These are phyloP conservation scores for Teratosphaeria pseudoeucalypti DNA, from an alignment of 2,329 filamentous ascomycete genomes.

Conservation along the genomic window DNA sequence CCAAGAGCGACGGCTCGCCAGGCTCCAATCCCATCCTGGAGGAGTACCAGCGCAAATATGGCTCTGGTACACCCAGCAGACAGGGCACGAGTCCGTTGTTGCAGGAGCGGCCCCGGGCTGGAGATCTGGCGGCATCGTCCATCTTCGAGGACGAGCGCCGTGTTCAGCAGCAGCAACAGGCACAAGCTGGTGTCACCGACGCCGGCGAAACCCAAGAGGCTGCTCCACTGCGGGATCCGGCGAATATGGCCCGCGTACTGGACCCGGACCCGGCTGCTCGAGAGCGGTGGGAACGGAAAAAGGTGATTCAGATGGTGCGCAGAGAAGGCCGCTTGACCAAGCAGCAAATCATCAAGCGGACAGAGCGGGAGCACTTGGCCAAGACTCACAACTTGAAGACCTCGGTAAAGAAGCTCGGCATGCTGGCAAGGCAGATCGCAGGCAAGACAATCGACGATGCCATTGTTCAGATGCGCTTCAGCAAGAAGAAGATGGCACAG, in stretches of 20 bases:
- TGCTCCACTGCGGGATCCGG: constrained; percentile 30
- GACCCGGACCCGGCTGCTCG: constrained; percentile 67
- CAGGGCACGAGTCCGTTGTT: background rate
- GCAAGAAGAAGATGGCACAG: constrained; percentile 79
- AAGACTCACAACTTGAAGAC: constrained; percentile 70
- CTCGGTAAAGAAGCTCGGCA: constrained; percentile 81
- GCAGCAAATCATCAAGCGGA: constrained; percentile 56
- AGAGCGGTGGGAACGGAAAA: constrained; percentile 69
- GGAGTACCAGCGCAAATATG: constrained; percentile 35
- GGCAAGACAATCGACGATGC: constrained; percentile 94
- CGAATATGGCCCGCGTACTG: constrained; percentile 51
- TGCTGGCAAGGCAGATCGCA: constrained; percentile 75
- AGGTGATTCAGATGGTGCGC: constrained; percentile 66
- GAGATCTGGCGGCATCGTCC: constrained; percentile 39
- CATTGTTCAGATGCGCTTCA: constrained; percentile 88
- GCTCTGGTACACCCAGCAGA: constrained; percentile 2
- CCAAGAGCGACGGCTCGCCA: constrained; percentile 22
- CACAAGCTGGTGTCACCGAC: constrained; percentile 9
- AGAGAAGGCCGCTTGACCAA: constrained; percentile 57
- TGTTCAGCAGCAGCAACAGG: constrained; percentile 10
- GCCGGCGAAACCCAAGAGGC: constrained; percentile 9
- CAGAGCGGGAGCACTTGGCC: constrained; percentile 47
- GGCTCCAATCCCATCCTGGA: constrained; percentile 50
- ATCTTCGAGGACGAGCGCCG: constrained; percentile 41
- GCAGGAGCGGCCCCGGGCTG: constrained; percentile 19